Conservation (phyloP, 2,329 filamentous ascomycete species). For the Fusarium sp. region DNA sequence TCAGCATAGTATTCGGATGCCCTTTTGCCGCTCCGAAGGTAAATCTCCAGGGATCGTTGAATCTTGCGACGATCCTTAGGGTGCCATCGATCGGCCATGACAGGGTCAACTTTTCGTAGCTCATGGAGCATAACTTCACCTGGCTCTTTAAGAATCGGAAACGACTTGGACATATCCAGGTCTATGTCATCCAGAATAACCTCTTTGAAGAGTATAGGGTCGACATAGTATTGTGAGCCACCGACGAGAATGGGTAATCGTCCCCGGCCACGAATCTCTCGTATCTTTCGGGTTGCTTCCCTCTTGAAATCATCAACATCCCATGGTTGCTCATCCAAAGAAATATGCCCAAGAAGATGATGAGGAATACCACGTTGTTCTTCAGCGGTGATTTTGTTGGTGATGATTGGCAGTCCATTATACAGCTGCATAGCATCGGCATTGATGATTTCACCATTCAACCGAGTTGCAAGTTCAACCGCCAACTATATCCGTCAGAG, state of each 20-base stretch:
- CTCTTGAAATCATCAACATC: conserved; percentile 79
- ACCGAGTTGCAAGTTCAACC: conserved; percentile 82
- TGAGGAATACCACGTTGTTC: conserved; percentile 86
- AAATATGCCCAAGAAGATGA: conserved; percentile 84
- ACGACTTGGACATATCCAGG: conserved; percentile 52
- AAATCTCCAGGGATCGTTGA: conserved; percentile 88
- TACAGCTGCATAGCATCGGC: conserved; percentile 99
- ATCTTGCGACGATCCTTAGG: conserved; percentile 94
- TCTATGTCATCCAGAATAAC: conserved; percentile 61
- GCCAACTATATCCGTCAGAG: conserved; percentile 70
- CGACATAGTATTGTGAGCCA: conserved; percentile 95
- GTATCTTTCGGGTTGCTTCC: conserved; percentile 74
- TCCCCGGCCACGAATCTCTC: conserved; percentile 80
- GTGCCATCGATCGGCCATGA: conserved; percentile 93
- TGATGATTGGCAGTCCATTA: conserved; percentile 88
- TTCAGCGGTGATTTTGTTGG: conserved; percentile 83
- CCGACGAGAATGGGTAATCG: conserved; percentile 91
- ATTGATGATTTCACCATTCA: conserved; percentile 95
- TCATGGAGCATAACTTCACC: conserved; percentile 77
- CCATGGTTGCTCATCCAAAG: conserved; percentile 82
- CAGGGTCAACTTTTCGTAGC: conserved; percentile 82
- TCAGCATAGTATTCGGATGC: conserved; percentile 90
- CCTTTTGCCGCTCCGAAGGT: conserved; percentile 78
- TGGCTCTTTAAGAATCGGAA: conserved; percentile 76
- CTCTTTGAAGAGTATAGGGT: conserved; percentile 81